phyloP scores from a whole-genome alignment of 1,139 yeast species.

The Blastobotrys malaysiensis region DNA sequence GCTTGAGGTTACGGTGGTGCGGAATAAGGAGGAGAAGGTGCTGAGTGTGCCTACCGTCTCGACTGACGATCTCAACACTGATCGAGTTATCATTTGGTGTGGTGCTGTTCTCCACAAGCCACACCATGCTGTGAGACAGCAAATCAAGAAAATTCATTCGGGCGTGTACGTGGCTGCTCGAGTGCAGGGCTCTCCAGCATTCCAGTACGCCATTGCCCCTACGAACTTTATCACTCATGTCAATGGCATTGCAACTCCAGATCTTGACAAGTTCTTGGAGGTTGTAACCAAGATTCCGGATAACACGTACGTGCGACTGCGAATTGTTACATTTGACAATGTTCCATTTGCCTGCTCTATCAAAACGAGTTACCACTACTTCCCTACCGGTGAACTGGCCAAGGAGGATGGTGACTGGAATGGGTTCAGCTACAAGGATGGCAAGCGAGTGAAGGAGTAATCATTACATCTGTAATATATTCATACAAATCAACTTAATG shows the following conservation, averaged over 20 bases:
- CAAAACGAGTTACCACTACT: slow-evolving; percentile 86
- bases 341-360: slow-evolving; percentile 80
- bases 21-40: slow-evolving; percentile 51
- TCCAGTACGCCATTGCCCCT: slow-evolving; percentile 72
- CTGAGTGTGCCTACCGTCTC: slow-evolving; percentile 59
- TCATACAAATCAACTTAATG: neutral
- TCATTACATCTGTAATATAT: no score
- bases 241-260: slow-evolving; percentile 68
- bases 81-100: slow-evolving; percentile 70
- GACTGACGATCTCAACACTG: slow-evolving; percentile 54
- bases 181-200: slow-evolving; percentile 78
- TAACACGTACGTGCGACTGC: slow-evolving; percentile 70
- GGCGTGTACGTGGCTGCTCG: slow-evolving; percentile 72
- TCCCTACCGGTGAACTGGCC: slow-evolving; percentile 70
- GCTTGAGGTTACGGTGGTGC: slow-evolving; percentile 54
- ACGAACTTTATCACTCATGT: slow-evolving; percentile 87
- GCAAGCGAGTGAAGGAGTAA: slow-evolving; percentile 9
- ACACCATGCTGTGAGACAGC: slow-evolving; percentile 69
- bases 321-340: slow-evolving; percentile 78
- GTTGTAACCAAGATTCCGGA: slow-evolving; percentile 67
- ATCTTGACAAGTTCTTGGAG: slow-evolving; percentile 56
- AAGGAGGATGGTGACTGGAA: slow-evolving; percentile 30
- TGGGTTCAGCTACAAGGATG: slow-evolving; percentile 15
- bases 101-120: slow-evolving; percentile 69
- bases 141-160: slow-evolving; percentile 72